phyloP scores from a whole-genome alignment of 768 basidiomycete species.

The Dentipellis fragilis region DNA sequence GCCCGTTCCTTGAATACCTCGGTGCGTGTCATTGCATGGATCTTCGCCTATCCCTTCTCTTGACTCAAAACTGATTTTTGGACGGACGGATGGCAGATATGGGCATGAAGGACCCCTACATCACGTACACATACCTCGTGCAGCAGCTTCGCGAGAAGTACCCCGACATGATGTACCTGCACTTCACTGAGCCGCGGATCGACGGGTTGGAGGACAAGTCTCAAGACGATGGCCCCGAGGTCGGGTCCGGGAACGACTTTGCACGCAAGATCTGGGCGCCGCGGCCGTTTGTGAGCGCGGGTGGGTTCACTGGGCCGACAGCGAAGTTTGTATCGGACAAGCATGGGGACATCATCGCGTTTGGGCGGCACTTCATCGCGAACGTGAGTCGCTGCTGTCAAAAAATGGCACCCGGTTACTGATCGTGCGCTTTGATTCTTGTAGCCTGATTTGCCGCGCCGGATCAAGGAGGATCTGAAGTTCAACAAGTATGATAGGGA shows the following conservation, averaged over 20 bases:
- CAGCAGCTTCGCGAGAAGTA: conserved; percentile 26
- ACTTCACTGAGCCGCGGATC: conserved; percentile 24
- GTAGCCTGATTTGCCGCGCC: neutral
- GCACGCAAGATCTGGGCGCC: conserved; percentile 16
- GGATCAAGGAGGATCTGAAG: neutral
- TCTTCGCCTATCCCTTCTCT: conserved; percentile 11
- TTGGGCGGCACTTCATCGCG: conserved; percentile 18
- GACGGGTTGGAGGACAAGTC: conserved; percentile 1
- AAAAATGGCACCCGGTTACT: neutral
- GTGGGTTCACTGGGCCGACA: conserved; percentile 15
- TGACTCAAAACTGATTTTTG: neutral
- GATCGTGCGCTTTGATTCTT: neutral
- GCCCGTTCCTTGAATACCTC: conserved; percentile 25
- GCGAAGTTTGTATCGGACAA: conserved; percentile 15
- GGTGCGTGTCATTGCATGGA: conserved; percentile 12
- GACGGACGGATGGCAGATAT: conserved; percentile 20
- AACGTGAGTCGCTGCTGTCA: conserved; percentile 15
- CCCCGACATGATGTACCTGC: conserved; percentile 32
- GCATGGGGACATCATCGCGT: conserved; percentile 18
- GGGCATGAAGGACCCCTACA: conserved; percentile 43
- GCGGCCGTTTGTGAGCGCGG: conserved; percentile 16
- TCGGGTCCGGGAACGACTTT: conserved; percentile 9
- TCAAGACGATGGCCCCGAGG: conserved; percentile 2
- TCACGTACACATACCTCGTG: conserved; percentile 44
- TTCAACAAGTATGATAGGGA: neutral